Base-by-base conservation (phyloP, 768 basidiomycete genomes). In the Xerocomellus intermedius region DNA sequence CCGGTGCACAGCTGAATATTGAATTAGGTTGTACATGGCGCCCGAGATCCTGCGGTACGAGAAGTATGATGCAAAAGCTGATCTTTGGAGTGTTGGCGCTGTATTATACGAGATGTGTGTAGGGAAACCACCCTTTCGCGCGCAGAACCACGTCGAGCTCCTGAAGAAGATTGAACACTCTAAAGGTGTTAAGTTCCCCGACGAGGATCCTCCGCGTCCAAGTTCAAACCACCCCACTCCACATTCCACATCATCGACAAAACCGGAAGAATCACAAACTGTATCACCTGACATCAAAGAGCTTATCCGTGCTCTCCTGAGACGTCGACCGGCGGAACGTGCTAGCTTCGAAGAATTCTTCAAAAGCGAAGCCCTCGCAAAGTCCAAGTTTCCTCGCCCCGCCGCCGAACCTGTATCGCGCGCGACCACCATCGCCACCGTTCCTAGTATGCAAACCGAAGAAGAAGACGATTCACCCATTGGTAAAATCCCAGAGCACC, bases 71-170 rank as follows among this genome's bases (percentile, higher is more conserved):
- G 95, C 95, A 19, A 96, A 94, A 69, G 97, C 92, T 12, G 97
- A 99, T 69, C 79, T 99, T 2, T 99, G 97, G 97, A 95, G 93
- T 30, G 94, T 98, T 44, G 97, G 97, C 6, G 93, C 97, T 0
- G 95, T 99, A 22, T 75, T 98, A 2, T 99, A 86, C 73, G 97
- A 99, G 72, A 98, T 97, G 88, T 79, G 85, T 17, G 90, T 93
- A 32, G 97, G 95, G 3, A 86, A 85, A 63, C 91, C 97, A 2
- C 97, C 97, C 0, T 99, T 95, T 72, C 86, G 95, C 16, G 97
- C 97, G 0, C 84, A 86, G 71, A 99, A 98, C 66, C 96, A 98
- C 69, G 89, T 98, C 64, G 97, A 98, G 64, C 81, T 99, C 9
- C 75, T 97, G 42, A 91, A 91, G 77, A 90, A 83, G 81, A 98